Base-by-base conservation (phyloP, 345 rosid species). In the Alliaria petiolata region DNA sequence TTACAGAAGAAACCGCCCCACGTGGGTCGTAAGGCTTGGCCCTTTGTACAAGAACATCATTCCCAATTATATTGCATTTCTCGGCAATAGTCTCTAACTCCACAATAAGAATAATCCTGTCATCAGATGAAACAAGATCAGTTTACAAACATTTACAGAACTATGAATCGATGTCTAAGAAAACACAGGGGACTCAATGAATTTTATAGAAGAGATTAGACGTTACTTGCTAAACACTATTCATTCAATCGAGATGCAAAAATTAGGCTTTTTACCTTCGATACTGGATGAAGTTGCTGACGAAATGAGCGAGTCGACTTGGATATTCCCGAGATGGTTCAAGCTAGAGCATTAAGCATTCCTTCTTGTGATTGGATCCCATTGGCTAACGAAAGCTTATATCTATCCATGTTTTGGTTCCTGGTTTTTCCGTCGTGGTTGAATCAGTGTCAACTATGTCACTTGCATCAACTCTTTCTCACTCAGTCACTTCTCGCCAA, bases 31-130 rank as follows among this genome's bases (percentile, higher is more conserved):
- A n/a, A n/a, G n/a, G n/a, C n/a, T n/a, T n/a, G n/a, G n/a, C n/a
- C n/a, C n/a, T n/a, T n/a, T n/a, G n/a, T n/a, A n/a, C n/a, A n/a
- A n/a, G n/a, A n/a, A n/a, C n/a, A n/a, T n/a, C n/a, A n/a, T 83
- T 76, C 39, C 92, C 89, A 78, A 90, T 85, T 4, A 78, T 60
- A 65, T 78, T 76, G 50, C 66, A 81, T 50, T 75, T 82, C 74
- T 76, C 82, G 30, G 40, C 35, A 25, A 87, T 17, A 33, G 90
- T 82, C 6, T 81, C 90, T 88, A 93, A 28, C 31, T 86, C 81
- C 59, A 84, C 62, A 57, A 90, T 76, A 30, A 90, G 74, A 60
- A 93, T 83, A 79, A 93, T 82, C 90, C 98, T 93, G 86, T 47
- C 20, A 51, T 61, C n/a, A n/a, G n/a, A n/a, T 3, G 7, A 38